A percentile compares a stretch with the other conserved stretches of the same genome.
Conservation (phyloP, 2,329 filamentous ascomycete genomes). For the Exophiala sp. region DNA sequence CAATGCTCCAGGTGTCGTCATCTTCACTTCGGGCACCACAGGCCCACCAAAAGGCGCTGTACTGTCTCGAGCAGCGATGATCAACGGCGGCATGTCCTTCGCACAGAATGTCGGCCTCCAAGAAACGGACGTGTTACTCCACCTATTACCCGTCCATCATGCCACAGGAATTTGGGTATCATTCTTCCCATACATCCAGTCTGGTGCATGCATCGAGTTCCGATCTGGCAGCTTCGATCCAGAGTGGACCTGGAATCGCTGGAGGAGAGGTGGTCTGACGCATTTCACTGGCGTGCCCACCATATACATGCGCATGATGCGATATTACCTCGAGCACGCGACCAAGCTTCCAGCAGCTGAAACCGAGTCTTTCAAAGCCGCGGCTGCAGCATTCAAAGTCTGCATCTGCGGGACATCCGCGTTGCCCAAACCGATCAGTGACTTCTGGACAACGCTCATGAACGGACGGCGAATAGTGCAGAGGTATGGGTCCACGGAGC, state of each 20-base stretch:
- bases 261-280: slow-evolving; percentile 33
- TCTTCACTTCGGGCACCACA: slow-evolving; percentile 32
- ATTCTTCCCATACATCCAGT: slow-evolving; percentile 38
- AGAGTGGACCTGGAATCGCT: slow-evolving; percentile 41
- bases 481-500: slow-evolving; percentile 45
- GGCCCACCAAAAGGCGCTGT: slow-evolving; percentile 30
- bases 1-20: slow-evolving; percentile 33
- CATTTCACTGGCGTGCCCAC: slow-evolving; percentile 45
- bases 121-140: slow-evolving; percentile 35
- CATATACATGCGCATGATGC: slow-evolving; percentile 43
- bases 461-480: slow-evolving; percentile 41
- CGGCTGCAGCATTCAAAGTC: slow-evolving; percentile 32
- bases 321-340: slow-evolving; percentile 31
- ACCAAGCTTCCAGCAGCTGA: slow-evolving; percentile 22
- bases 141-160: slow-evolving; percentile 35
- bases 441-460: slow-evolving; percentile 49
- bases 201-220: slow-evolving; percentile 42
- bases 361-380: slow-evolving; percentile 40
- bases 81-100: slow-evolving; percentile 28
- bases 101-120: slow-evolving; percentile 30
- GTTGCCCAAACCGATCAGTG: slow-evolving; percentile 48
- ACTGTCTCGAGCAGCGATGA: slow-evolving; percentile 24
- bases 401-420: slow-evolving; percentile 43
- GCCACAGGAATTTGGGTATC: slow-evolving; percentile 31
- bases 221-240: slow-evolving; percentile 39